Evolutionary conservation across 192 early-diverging fungal genomes (phyloP), one percentile per base, ranked within the genome.

Genomic region (Lobosporangium transversale): DNA sequence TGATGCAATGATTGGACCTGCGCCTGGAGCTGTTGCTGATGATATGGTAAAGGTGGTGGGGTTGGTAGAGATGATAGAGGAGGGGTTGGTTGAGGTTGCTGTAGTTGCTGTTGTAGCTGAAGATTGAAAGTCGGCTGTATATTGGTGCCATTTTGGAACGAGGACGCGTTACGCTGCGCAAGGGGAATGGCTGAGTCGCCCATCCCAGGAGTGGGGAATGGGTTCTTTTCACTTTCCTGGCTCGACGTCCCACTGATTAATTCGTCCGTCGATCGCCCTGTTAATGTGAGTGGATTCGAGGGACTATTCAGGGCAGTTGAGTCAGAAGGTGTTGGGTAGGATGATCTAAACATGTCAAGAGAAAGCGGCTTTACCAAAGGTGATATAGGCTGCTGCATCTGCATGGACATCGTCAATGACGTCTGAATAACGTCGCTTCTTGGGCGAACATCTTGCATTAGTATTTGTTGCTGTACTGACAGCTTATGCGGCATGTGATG

Each of bases 201-300:
- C n/a, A n/a, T n/a, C n/a, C n/a, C n/a, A n/a, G n/a, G n/a, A n/a
- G n/a, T n/a, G n/a, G n/a, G n/a, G n/a, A n/a, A n/a, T n/a, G n/a
- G n/a, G n/a, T n/a, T n/a, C n/a, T 37, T 47, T n/a, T 61, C 58
- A 9, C 24, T 27, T 6, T 61, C 58, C 32, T 61, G 58, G 8
- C 32, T 61, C 30, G 40, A 45, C 27, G 42, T 58, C 27, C 42
- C 24, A 26, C 57, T 30, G 17, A 0, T 35, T 8, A 21, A 49
- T 21, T 50, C 45, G 35, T 61, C 47, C 31, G 30, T 35, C 20
- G 27, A 10, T n/a, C n/a, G 30, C 3, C 20, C 47, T 35, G 45
- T 26, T 12, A 37, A 26, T 10, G 33, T 50, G 11, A 50, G 1
- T 20, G 30, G 21, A 24, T 49, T 61, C 20, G 47, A 61, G 11